A percentile compares a stretch with the other conserved stretches of the same genome.
phyloP scores from a whole-genome alignment of 2,329 filamentous ascomycete species.

The Cladosporium sp. region DNA sequence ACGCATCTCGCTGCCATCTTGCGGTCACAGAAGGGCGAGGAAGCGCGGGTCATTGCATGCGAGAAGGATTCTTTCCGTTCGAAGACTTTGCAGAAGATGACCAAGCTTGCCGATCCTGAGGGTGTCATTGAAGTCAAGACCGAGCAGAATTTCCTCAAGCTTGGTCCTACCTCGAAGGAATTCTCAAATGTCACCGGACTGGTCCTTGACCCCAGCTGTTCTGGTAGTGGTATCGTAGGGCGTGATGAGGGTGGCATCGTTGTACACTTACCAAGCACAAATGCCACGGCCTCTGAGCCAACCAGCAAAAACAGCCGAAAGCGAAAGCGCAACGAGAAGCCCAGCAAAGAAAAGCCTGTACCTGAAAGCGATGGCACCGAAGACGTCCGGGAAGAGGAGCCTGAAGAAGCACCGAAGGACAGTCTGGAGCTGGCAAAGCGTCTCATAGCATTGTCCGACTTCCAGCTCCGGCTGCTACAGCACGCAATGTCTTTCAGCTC shows the following conservation, averaged over 20 bases:
- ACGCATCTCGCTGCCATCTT: conserved; percentile 82
- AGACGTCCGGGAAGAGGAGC: conserved; percentile 29
- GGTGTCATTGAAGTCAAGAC: conserved; percentile 60
- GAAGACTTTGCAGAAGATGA: conserved; percentile 76
- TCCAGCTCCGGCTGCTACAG: conserved; percentile 74
- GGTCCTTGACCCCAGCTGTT: conserved; percentile 89
- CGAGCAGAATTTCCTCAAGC: conserved; percentile 74
- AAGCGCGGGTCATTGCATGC: conserved; percentile 62
- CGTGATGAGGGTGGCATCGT: conserved; percentile 66
- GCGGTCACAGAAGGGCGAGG: conserved; percentile 29
- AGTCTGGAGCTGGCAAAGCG: conserved; percentile 54
- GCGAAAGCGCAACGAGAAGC: conserved; percentile 13
- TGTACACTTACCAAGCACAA: conserved; percentile 52
- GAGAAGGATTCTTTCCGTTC: conserved; percentile 69
- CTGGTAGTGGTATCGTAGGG: conserved; percentile 88
- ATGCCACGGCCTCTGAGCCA: conserved; percentile 9
- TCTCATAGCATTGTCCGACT: conserved; percentile 66
- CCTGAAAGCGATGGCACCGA: conserved; percentile 11
- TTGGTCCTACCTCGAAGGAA: conserved; percentile 57
- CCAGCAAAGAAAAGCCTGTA: conserved; percentile 9
- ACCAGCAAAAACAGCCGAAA: conserved; percentile 22
- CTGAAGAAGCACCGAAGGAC: conserved; percentile 37
- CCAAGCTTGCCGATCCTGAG: conserved; percentile 66
- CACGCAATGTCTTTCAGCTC: conserved; percentile 79
- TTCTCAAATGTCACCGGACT: conserved; percentile 71